These are phyloP conservation scores for Dryas drummondii DNA, from an alignment of 306 rosid species.

Conservation along the genomic window DNA sequence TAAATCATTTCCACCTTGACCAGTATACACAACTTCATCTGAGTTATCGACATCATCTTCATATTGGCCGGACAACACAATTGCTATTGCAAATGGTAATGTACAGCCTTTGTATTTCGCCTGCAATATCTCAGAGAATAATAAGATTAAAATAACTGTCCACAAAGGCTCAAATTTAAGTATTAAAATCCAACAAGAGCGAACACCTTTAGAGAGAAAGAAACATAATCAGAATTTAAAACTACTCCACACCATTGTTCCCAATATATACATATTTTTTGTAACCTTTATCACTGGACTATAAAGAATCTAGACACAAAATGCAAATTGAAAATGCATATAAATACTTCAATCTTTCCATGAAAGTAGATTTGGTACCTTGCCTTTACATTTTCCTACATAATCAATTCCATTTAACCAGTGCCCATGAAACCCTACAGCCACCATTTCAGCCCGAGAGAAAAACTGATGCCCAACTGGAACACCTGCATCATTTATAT, in stretches of 20 bases:
- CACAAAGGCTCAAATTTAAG: background rate
- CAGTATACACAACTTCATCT: constrained; percentile 41
- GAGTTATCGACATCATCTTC: constrained; percentile 36
- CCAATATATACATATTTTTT: too few species aligned
- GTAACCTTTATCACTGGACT: background rate
- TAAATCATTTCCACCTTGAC: constrained; percentile 44
- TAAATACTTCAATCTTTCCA: background rate
- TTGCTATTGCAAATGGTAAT: constrained; percentile 32
- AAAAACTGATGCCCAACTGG: constrained; percentile 37
- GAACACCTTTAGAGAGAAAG: background rate
- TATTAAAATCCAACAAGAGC: background rate
- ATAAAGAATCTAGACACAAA: background rate
- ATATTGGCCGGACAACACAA: constrained; percentile 34
- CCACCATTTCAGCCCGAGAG: constrained; percentile 45
- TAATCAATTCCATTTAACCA: constrained; percentile 41
- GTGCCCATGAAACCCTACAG: constrained; percentile 34
- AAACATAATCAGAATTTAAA: background rate
- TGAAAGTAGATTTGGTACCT: constrained; percentile 13
- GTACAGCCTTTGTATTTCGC: constrained; percentile 11
- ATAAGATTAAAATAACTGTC: constrained; percentile 4
- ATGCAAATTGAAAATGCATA: background rate
- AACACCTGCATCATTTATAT: constrained; percentile 28
- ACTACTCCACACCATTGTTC: background rate
- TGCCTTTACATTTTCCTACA: constrained; percentile 22
- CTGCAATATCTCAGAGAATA: constrained; percentile 3